Evolutionary conservation across 148 eudicot genomes (phyloP), one percentile per base, ranked within the genome.

Genomic region (Rhododendron vialii): DNA sequence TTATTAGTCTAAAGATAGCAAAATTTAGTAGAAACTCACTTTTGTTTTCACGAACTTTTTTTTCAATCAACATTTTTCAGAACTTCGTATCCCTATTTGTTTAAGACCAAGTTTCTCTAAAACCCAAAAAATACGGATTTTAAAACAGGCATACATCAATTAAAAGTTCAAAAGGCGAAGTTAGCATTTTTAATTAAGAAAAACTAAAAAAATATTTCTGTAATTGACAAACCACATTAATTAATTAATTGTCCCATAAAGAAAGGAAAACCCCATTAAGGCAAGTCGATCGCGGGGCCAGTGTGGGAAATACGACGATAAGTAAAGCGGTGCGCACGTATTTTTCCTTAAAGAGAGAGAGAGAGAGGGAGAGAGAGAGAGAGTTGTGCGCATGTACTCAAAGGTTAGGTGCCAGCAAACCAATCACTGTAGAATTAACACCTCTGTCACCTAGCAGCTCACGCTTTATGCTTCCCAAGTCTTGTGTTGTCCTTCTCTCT

Each of bases 351-450:
- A 53, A 14, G 3, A 45, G 0, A 45, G 41, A 38, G 41, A 38
- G 38, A 36, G 38, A 2, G 38, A 36, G n/a, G n/a, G 41, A 38
- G 41, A 38, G 41, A 38, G 41, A 38, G 41, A 47, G 48, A 55
- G 61, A 87, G 91, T 88, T 89, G 89, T 75, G 88, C 53, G 90
- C 90, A 90, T 88, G 91, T 81, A 90, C 88, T 76, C 80, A 78
- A 65, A 83, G 43, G 61, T 55, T 55, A 17, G 61, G 77, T 4
- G 88, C 85, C 89, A 90, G 90, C 88, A 13, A 33, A 81, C 24
- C 9, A 59, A 59, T 59, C n/a, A 59, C 65, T 59, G 65, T 59
- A 59, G 38, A 81, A 55, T 38, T 47, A 69, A 43, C 78, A 69
- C 51, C 43, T 69, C 79, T 86, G 79, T 51, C 59, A 24, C 80